Conservation (phyloP, 2,329 filamentous ascomycete genomes). For the Phialocephala sp. region DNA sequence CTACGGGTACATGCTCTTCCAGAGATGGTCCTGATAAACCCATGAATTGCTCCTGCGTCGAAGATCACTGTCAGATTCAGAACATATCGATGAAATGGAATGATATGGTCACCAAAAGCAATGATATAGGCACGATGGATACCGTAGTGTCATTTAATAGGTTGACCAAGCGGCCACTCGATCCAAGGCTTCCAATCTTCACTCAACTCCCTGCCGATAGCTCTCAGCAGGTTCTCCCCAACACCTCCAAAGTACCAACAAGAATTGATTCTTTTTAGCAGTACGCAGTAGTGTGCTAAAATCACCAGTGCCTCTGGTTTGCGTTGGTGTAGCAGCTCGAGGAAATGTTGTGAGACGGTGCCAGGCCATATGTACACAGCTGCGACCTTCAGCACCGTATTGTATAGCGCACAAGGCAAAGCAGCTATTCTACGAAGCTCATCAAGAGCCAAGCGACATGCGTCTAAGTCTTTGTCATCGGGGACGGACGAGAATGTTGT, state of each 20-base stretch:
- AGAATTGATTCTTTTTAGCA: slow-evolving; percentile 26
- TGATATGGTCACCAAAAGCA: neutral
- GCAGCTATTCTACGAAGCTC: slow-evolving; percentile 23
- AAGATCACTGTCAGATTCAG: too few species aligned
- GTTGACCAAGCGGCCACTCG: slow-evolving; percentile 28
- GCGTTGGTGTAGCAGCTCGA: slow-evolving; percentile 24
- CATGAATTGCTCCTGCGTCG: too few species aligned
- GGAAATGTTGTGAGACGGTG: slow-evolving; percentile 21
- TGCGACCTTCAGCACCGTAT: slow-evolving; percentile 14
- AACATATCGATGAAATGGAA: neutral
- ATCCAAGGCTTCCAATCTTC: slow-evolving; percentile 25
- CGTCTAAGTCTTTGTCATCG: slow-evolving; percentile 12
- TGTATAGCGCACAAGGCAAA: slow-evolving; percentile 15
- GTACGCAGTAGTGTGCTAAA: slow-evolving; percentile 29
- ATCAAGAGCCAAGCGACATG: slow-evolving; percentile 17
- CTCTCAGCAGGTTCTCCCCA: slow-evolving; percentile 22
- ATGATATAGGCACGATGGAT: too few species aligned
- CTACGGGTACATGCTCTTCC: too few species aligned
- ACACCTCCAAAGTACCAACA: slow-evolving; percentile 28
- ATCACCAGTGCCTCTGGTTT: slow-evolving; percentile 37
- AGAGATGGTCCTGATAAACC: too few species aligned
- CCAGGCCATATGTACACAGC: slow-evolving; percentile 27
- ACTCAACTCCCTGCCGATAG: slow-evolving; percentile 21
- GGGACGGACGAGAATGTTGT: neutral
- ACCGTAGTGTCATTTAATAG: neutral